Conservation (phyloP, 1,139 yeast species). For the Kluyveromyces marxianus region DNA sequence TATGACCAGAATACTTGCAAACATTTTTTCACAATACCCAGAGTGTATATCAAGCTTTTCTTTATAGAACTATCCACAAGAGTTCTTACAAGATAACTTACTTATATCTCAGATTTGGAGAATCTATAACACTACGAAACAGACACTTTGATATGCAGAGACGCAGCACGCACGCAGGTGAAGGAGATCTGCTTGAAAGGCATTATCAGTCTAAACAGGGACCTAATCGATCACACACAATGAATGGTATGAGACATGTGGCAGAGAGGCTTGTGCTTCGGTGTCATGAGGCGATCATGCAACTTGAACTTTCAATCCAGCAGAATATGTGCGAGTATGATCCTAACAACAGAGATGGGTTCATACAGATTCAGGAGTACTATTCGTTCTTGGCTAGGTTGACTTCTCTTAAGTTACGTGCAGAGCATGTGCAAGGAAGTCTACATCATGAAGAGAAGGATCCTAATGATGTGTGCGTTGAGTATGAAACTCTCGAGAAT, state of each 20-base stretch:
- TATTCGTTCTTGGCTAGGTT: conserved; percentile 22
- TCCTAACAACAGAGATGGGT: conserved; percentile 5
- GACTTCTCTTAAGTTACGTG: conserved; percentile 22
- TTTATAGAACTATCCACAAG: too few species aligned
- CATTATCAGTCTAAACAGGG: too few species aligned
- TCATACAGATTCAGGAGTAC: conserved; percentile 11
- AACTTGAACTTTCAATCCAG: conserved; percentile 24
- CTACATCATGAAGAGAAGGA: conserved; percentile 9
- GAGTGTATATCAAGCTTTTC: too few species aligned
- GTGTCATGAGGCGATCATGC: conserved; percentile 26
- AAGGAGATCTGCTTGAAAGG: too few species aligned
- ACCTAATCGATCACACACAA: background rate
- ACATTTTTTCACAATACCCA: too few species aligned
- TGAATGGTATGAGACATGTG: conserved; percentile 16
- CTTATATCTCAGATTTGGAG: too few species aligned
- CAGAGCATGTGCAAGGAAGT: conserved; percentile 18
- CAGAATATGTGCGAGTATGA: conserved; percentile 11
- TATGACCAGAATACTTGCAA: too few species aligned
- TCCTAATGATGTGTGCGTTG: background rate
- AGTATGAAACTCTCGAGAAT: conserved; percentile 8
- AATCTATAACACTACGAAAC: too few species aligned
- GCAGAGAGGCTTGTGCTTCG: conserved; percentile 21
- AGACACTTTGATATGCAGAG: too few species aligned
- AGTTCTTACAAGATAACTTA: too few species aligned
- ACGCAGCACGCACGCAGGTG: too few species aligned